A percentile compares a stretch with the other conserved stretches of the same genome.
phyloP scores from a whole-genome alignment of 495 filamentous ascomycete genomes.

The Xylaria venustula region DNA sequence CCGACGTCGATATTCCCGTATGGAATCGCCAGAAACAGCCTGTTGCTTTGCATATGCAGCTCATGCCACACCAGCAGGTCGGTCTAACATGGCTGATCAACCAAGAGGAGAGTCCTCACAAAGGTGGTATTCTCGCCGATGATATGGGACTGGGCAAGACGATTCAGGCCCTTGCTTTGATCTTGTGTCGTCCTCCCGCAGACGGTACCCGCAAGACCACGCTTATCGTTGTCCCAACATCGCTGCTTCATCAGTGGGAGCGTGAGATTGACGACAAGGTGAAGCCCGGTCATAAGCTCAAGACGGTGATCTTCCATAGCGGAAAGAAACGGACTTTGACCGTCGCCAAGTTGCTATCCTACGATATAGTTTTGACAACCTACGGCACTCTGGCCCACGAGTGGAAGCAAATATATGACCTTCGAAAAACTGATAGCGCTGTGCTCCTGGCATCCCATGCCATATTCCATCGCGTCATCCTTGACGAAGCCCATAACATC shows the following conservation, averaged over 20 bases:
- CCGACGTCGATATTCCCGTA: conserved; percentile 24
- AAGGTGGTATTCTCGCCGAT: conserved; percentile 80
- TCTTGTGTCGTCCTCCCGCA: conserved; percentile 66
- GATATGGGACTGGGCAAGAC: conserved; percentile 98
- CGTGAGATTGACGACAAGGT: conserved; percentile 77
- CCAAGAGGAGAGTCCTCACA: conserved; percentile 63
- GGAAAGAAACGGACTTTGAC: conserved; percentile 40
- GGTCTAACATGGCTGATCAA: conserved; percentile 77
- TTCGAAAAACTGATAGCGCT: conserved; percentile 16
- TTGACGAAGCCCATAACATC: conserved; percentile 93
- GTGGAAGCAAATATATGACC: conserved; percentile 48
- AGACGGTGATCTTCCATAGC: conserved; percentile 66
- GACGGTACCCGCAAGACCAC: conserved; percentile 64
- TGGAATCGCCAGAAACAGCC: conserved; percentile 49
- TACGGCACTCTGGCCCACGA: conserved; percentile 79
- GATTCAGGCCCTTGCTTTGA: conserved; percentile 80
- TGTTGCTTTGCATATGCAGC: conserved; percentile 56
- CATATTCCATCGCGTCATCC: conserved; percentile 79
- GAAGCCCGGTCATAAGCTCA: conserved; percentile 55
- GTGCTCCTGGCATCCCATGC: conserved; percentile 59
- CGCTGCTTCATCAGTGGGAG: conserved; percentile 88
- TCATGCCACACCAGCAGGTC: conserved; percentile 86
- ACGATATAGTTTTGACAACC: conserved; percentile 88
- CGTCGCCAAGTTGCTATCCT: conserved; percentile 62
- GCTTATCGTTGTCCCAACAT: conserved; percentile 83